Evolutionary conservation across 805 yeast genomes (phyloP), one percentile per base, ranked within the genome.

Genomic region (Yarrowia phangngaensis): DNA sequence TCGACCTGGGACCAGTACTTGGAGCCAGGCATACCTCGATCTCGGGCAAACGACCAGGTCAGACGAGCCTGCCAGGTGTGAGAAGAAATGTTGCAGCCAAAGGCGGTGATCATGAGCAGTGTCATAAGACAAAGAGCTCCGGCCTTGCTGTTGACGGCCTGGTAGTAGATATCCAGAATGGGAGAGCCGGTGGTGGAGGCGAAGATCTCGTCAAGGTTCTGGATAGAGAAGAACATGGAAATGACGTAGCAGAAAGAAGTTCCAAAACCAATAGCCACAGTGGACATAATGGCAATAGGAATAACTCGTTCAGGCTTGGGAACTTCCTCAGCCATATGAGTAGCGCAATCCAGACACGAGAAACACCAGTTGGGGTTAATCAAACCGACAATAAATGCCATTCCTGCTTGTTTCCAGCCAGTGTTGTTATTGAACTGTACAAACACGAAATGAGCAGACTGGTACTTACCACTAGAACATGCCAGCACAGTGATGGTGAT

Each of bases 291-390:
- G 2, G 82, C 78, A 41, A 71, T 71, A 15, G 86, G 85, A 49
- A 79, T 77, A 53, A 75, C 71, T 41, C 73, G 68, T 56, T 75
- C 75, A 4, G 87, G 84, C 20, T 72, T 67, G 28, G 71, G 66
- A 27, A 72, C 72, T 58, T 81, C 87, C 59, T 82, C 88, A 16
- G 82, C 79, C 73, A 82, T 70, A 57, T 81, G 87, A 3, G 85
- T 78, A 2, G 85, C 84, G 51, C 79, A 76, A 58, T 81, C 88
- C 41, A 79, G 69, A 55, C 86, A 80, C 20, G 79, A 71, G 66
- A 79, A 80, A 8, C 81, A 75, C 84, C 84, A 81, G 50, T 78
- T 75, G 5, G 85, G 83, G 59, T 80, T 80, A 55, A 80, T 74
- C 38, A 80, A 63, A n/a, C 87, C 86, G n/a, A 79, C 76, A 50